Evolutionary conservation across 805 yeast species (phyloP).

Genomic region (Kregervanrija fluxuum): DNA sequence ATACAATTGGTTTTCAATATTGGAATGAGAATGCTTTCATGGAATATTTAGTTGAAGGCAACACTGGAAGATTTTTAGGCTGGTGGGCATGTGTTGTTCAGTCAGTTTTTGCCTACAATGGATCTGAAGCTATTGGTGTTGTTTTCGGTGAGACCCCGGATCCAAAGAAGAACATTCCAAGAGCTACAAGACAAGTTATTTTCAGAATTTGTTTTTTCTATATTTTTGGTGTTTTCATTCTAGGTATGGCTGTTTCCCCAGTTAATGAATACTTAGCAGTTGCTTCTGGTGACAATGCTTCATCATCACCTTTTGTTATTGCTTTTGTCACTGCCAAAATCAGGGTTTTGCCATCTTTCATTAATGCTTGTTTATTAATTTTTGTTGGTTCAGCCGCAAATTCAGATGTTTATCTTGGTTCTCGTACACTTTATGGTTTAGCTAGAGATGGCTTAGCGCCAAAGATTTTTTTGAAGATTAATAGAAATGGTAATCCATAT

Average conservation of each 20-base stretch:
- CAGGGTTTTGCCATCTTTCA: constrained; percentile 50
- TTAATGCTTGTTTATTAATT: constrained; percentile 56
- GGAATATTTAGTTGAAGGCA: constrained; percentile 34
- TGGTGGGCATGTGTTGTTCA: constrained; percentile 33
- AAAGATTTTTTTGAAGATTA: constrained; percentile 48
- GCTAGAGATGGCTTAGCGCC: constrained; percentile 62
- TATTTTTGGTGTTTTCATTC: constrained; percentile 37
- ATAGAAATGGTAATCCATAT: constrained; percentile 59
- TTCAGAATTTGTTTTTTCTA: constrained; percentile 48
- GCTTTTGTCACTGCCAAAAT: constrained; percentile 51
- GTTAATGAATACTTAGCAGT: constrained; percentile 36
- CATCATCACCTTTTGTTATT: constrained; percentile 65
- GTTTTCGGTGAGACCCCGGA: constrained; percentile 42
- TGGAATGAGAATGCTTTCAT: constrained; percentile 27
- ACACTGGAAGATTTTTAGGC: constrained; percentile 40
- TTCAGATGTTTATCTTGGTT: constrained; percentile 55
- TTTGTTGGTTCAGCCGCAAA: constrained; percentile 64
- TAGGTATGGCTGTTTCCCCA: constrained; percentile 49
- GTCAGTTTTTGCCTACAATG: constrained; percentile 37
- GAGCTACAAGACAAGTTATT: constrained; percentile 46
- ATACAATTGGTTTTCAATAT: constrained; percentile 29
- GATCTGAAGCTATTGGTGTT: constrained; percentile 43
- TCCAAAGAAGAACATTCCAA: constrained; percentile 40
- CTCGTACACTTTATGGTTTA: constrained; percentile 53
- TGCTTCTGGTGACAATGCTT: constrained; percentile 35